These are phyloP conservation scores for Uronychia setigera DNA, from an alignment of 73 alveolate species.

Conservation along the genomic window DNA sequence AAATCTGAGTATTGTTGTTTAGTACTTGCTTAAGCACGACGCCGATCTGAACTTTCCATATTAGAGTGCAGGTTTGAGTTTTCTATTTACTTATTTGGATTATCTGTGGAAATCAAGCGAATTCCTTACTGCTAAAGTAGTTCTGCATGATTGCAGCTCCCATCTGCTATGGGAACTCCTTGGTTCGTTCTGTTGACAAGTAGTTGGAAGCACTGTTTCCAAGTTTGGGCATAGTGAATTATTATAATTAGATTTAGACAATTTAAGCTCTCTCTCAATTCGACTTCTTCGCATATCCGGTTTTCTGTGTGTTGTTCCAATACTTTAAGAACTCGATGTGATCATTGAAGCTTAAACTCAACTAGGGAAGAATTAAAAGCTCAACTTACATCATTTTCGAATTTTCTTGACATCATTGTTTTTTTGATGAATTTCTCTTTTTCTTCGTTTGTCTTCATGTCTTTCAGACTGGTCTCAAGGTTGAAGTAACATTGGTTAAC, in stretches of 20 bases:
- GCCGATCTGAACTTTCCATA: too few species aligned
- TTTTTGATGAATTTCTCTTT: constrained; percentile 15
- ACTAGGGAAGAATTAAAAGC: too few species aligned
- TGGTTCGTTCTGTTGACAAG: background rate
- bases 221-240: background rate
- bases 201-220: background rate
- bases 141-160: background rate
- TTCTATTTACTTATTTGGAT: too few species aligned
- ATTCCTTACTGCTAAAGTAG: background rate
- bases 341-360: constrained; percentile 19
- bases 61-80: too few species aligned
- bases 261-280: background rate
- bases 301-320: constrained; percentile 30
- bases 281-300: constrained; percentile 15
- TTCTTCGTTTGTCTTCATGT: constrained; percentile 5
- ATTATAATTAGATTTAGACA: background rate
- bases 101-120: too few species aligned
- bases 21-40: too few species aligned
- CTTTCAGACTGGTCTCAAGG: constrained; percentile 21
- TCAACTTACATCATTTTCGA: constrained; percentile 7
- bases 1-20: too few species aligned
- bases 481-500: constrained; percentile 27
- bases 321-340: constrained; percentile 45
- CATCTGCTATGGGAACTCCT: background rate
- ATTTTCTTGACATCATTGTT: constrained; percentile 37